Percentiles rank a stretch among this genome's conserved stretches.
Conservation (phyloP, 805 yeast species). For the Nakazawaea holstii region DNA sequence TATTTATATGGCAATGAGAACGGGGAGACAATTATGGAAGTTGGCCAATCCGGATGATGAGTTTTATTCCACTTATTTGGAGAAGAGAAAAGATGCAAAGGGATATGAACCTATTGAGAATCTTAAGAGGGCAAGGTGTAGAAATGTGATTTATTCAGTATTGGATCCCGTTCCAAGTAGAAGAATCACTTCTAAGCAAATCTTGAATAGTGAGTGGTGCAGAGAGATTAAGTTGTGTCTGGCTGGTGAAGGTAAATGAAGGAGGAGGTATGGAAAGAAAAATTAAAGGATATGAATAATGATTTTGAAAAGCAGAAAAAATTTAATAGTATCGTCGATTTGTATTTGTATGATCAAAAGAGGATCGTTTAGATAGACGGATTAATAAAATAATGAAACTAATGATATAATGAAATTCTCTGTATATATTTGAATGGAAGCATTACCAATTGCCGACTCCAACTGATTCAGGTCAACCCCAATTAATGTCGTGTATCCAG, state of each 20-base stretch:
- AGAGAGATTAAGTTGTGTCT: slow-evolving; percentile 78
- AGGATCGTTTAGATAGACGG: too few relatives aligned
- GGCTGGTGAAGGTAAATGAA: slow-evolving; percentile 46
- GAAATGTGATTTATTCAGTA: slow-evolving; percentile 90
- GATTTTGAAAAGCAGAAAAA: too few relatives aligned
- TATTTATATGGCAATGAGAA: slow-evolving; percentile 88
- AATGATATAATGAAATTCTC: too few relatives aligned
- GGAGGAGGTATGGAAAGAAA: too few relatives aligned
- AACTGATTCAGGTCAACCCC: too few relatives aligned
- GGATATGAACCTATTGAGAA: slow-evolving; percentile 92
- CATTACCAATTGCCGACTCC: too few relatives aligned
- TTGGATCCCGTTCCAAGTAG: slow-evolving; percentile 87
- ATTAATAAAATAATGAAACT: too few relatives aligned
- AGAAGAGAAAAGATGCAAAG: slow-evolving; percentile 71
- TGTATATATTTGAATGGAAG: too few relatives aligned
- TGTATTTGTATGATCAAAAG: too few relatives aligned
- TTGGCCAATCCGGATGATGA: slow-evolving; percentile 78
- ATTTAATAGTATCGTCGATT: too few relatives aligned
- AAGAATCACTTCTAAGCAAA: slow-evolving; percentile 83
- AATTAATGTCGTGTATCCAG: too few relatives aligned
- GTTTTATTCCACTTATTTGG: slow-evolving; percentile 68
- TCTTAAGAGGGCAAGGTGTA: slow-evolving; percentile 79
- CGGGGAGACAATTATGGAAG: slow-evolving; percentile 92
- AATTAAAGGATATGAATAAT: too few relatives aligned
- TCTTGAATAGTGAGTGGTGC: slow-evolving; percentile 93